phyloP scores from a whole-genome alignment of 2,329 filamentous ascomycete species.

The Rhexocercosporidium sp. region DNA sequence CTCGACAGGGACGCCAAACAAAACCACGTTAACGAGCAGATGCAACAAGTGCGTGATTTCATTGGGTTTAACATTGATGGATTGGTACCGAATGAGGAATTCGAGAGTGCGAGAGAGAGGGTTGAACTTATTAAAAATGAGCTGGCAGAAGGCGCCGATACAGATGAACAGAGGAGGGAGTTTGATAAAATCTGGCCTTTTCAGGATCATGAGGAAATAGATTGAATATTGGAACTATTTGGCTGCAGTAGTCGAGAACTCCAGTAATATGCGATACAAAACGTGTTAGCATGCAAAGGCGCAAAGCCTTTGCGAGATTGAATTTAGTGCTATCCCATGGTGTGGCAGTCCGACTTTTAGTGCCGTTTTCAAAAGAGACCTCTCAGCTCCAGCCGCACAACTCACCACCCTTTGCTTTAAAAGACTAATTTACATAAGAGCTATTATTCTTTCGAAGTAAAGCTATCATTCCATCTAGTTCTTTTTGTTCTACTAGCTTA shows the following conservation, averaged over 20 bases:
- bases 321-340: not conserved
- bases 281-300: not conserved
- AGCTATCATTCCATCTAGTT: too few relatives aligned
- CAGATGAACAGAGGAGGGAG: constrained; percentile 28
- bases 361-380: too few relatives aligned
- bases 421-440: too few relatives aligned
- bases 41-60: constrained; percentile 28
- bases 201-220: constrained; percentile 31
- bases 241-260: constrained; percentile 1
- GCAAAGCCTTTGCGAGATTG: not conserved
- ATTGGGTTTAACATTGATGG: constrained; percentile 31
- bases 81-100: constrained; percentile 28
- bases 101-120: constrained; percentile 27
- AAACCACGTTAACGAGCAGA: constrained; percentile 28
- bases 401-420: too few relatives aligned
- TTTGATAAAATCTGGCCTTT: constrained; percentile 29
- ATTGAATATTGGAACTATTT: constrained; percentile 19
- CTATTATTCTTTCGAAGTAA: too few relatives aligned
- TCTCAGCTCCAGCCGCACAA: too few relatives aligned
- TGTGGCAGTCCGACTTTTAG: too few relatives aligned
- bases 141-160: constrained; percentile 29
- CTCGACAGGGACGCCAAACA: constrained; percentile 30
- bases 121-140: constrained; percentile 27
- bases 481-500: too few relatives aligned
- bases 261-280: constrained; percentile 2